These are phyloP conservation scores for Hypomontagnella monticulosa DNA, from an alignment of 495 filamentous ascomycete species.

Conservation along the genomic window DNA sequence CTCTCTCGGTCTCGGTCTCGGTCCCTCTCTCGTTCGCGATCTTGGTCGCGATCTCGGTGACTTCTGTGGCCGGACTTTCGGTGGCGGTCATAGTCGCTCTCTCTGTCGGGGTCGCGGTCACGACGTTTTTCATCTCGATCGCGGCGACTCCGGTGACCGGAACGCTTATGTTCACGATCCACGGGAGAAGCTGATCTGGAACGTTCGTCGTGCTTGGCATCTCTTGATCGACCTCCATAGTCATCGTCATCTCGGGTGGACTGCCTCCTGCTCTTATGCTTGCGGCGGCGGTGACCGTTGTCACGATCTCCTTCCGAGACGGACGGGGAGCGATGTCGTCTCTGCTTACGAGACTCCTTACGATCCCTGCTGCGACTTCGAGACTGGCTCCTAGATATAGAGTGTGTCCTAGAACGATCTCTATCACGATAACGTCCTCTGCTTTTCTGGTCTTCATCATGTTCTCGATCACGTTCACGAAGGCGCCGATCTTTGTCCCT, in stretches of 20 bases:
- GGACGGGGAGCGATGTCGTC: slow-evolving; percentile 68
- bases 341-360: slow-evolving; percentile 61
- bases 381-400: slow-evolving; percentile 38
- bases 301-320: slow-evolving; percentile 59
- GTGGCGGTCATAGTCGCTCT: slow-evolving; percentile 49
- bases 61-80: slow-evolving; percentile 55
- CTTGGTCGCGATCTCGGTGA: slow-evolving; percentile 56
- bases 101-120: slow-evolving; percentile 56
- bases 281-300: slow-evolving; percentile 60
- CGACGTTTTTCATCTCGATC: slow-evolving; percentile 56
- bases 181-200: slow-evolving; percentile 63
- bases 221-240: slow-evolving; percentile 46
- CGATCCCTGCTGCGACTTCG: slow-evolving; percentile 58
- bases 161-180: slow-evolving; percentile 58
- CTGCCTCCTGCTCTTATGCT: slow-evolving; percentile 58
- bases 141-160: slow-evolving; percentile 62
- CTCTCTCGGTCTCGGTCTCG: slow-evolving; percentile 59
- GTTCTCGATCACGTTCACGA: slow-evolving; percentile 46
- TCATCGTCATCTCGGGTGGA: slow-evolving; percentile 51
- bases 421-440: slow-evolving; percentile 38
- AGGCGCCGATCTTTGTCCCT: slow-evolving; percentile 46
- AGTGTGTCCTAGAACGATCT: slow-evolving; percentile 42
- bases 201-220: slow-evolving; percentile 53
- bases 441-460: slow-evolving; percentile 45
- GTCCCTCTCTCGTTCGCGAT: slow-evolving; percentile 59